A percentile compares a stretch with the other conserved stretches of the same genome.
Evolutionary conservation across 208 protist genomes (phyloP).

Genomic region (Leishmania arabica): DNA sequence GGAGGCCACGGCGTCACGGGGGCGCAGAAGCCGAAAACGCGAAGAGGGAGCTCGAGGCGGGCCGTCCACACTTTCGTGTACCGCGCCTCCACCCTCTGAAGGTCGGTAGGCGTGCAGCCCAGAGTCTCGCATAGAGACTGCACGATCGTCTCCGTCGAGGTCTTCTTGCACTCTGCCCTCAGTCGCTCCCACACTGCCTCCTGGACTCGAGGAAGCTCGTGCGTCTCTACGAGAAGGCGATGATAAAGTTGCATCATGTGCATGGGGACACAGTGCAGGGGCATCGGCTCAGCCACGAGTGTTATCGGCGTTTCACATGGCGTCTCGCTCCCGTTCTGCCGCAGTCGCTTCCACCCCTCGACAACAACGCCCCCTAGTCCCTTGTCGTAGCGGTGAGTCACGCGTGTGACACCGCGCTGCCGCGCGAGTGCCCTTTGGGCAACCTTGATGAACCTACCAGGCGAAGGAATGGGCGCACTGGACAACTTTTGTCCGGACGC

Average conservation of each 20-base stretch:
- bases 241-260: conserved; percentile 1
- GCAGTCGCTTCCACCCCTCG: conserved; percentile 1
- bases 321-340: not conserved
- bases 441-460: conserved; percentile 2
- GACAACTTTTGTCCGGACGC: not conserved
- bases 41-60: conserved; percentile 10
- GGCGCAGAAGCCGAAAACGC: not conserved
- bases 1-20: no score
- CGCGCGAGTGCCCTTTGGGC: conserved; percentile 4
- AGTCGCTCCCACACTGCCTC: not conserved
- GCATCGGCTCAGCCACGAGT: conserved; percentile 1
- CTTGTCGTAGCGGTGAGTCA: conserved; percentile 12
- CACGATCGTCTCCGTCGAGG: not conserved
- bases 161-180: not conserved
- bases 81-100: not conserved
- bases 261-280: conserved; percentile 7
- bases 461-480: not conserved
- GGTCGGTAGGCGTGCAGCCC: conserved; percentile 6
- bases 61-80: conserved; percentile 5
- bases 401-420: not conserved
- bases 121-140: conserved; percentile 7
- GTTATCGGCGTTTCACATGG: not conserved
- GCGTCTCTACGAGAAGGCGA: not conserved
- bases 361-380: not conserved
- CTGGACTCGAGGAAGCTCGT: not conserved